Percentiles rank a stretch among this genome's conserved stretches.
Conservation (phyloP, 2,329 filamentous ascomycete genomes). For the Colletotrichum acutatum region DNA sequence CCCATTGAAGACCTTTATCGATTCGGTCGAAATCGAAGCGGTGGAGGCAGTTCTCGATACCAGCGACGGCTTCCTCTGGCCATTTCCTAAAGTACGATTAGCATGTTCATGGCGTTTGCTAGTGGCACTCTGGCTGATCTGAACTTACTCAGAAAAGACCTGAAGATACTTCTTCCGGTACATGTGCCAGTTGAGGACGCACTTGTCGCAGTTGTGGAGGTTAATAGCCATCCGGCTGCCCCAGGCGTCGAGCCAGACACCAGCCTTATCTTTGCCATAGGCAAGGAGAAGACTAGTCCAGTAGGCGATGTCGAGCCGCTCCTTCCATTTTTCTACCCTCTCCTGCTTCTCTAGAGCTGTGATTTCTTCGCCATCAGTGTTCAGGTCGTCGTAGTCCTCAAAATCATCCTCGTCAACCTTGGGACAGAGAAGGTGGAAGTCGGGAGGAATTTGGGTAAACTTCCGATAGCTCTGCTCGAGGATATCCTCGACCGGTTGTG, state of each 20-base stretch:
- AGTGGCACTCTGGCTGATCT: background rate
- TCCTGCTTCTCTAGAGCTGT: slow-evolving; percentile 61
- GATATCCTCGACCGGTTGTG: slow-evolving; percentile 49
- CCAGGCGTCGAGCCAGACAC: slow-evolving; percentile 70
- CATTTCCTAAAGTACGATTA: slow-evolving; percentile 49
- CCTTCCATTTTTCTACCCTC: slow-evolving; percentile 64
- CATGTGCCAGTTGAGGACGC: slow-evolving; percentile 80
- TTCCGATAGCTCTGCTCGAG: slow-evolving; percentile 56
- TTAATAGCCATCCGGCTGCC: slow-evolving; percentile 65
- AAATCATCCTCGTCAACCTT: slow-evolving; percentile 70
- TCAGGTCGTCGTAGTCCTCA: slow-evolving; percentile 71
- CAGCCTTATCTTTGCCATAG: slow-evolving; percentile 69
- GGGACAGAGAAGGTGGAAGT: slow-evolving; percentile 76
- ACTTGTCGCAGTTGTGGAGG: slow-evolving; percentile 74
- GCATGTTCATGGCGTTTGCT: background rate
- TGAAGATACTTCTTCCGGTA: slow-evolving; percentile 72
- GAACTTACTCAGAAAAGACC: slow-evolving; percentile 67
- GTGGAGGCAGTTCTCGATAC: slow-evolving; percentile 68
- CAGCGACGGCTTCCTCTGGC: slow-evolving; percentile 61
- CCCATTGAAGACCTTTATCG: slow-evolving; percentile 66
- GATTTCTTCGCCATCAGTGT: slow-evolving; percentile 49
- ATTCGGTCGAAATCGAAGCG: slow-evolving; percentile 71
- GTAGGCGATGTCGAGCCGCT: slow-evolving; percentile 71
- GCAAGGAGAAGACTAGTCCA: slow-evolving; percentile 77
- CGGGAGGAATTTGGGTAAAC: slow-evolving; percentile 54